phyloP scores from a whole-genome alignment of 208 protist genomes.

The Trypanosomatidae sp. region DNA sequence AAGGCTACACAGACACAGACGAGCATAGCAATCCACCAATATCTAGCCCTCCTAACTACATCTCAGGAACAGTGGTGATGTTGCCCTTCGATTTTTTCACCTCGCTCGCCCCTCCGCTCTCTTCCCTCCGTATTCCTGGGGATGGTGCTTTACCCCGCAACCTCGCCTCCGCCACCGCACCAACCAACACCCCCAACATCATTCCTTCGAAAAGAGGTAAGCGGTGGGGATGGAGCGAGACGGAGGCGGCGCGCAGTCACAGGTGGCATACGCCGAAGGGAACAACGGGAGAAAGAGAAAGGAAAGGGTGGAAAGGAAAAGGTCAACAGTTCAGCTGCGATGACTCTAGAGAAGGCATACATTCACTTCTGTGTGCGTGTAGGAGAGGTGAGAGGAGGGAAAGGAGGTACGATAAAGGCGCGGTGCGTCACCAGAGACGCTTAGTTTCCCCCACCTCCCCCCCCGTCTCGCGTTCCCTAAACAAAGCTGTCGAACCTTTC shows the following conservation, averaged over 20 bases:
- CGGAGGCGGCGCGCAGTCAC: background rate
- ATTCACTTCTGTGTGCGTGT: background rate
- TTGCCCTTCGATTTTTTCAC: background rate
- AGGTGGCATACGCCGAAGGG: background rate
- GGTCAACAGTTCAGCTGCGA: conserved; percentile 16
- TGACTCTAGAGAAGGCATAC: conserved; percentile 27
- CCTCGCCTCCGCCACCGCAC: background rate
- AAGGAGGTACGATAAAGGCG: background rate
- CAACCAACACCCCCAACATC: background rate
- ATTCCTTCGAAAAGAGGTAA: background rate
- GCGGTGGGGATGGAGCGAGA: background rate
- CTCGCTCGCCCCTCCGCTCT: background rate
- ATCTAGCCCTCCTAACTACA: conserved; percentile 29
- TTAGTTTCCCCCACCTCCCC: background rate
- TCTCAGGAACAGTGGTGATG: conserved; percentile 24
- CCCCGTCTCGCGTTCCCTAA: background rate
- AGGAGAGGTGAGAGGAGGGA: background rate
- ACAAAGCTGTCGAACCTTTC: background rate
- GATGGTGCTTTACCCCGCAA: background rate
- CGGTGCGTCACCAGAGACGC: background rate
- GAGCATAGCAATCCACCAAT: background rate
- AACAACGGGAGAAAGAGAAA: background rate
- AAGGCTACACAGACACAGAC: background rate
- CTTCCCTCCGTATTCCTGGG: background rate
- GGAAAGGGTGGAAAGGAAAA: background rate